Evolutionary conservation across 1,284 basidiomycete species (phyloP).

Genomic region (Xanthoconium separans): DNA sequence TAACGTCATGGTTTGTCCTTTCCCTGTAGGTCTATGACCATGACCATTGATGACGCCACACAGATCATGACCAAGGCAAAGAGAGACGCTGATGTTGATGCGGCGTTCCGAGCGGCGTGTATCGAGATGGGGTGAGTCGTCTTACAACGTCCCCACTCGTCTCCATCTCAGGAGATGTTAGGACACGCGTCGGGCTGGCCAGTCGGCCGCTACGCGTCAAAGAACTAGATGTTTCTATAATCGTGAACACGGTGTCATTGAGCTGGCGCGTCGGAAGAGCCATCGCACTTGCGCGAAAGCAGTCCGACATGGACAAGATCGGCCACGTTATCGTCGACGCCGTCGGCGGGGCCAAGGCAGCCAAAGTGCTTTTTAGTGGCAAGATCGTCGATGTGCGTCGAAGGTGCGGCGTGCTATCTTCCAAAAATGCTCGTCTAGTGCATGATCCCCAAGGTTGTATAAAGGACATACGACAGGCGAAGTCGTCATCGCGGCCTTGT

Average conservation of each 20-base stretch:
- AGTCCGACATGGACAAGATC: slow-evolving; percentile 46
- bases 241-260: slow-evolving; percentile 53
- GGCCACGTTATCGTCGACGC: slow-evolving; percentile 48
- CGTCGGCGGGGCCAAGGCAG: slow-evolving; percentile 41
- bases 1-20: slow-evolving; percentile 34
- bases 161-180: slow-evolving; percentile 4
- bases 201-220: slow-evolving; percentile 38
- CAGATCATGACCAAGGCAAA: slow-evolving; percentile 37
- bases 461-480: slow-evolving; percentile 53
- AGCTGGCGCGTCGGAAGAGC: slow-evolving; percentile 58
- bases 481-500: slow-evolving; percentile 40
- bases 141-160: not conserved
- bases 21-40: not conserved
- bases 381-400: slow-evolving; percentile 55
- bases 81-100: slow-evolving; percentile 35
- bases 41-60: slow-evolving; percentile 16
- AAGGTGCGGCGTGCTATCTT: slow-evolving; percentile 25
- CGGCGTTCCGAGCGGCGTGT: slow-evolving; percentile 35
- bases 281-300: slow-evolving; percentile 41
- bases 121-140: slow-evolving; percentile 42
- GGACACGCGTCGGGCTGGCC: slow-evolving; percentile 40
- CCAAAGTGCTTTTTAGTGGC: slow-evolving; percentile 52
- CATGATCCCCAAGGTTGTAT: slow-evolving; percentile 21
- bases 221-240: slow-evolving; percentile 36
- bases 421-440: not conserved